Evolutionary conservation across 225 moss, liverwort and hornwort species (phyloP), one percentile per base, ranked within the genome.

Genomic region (Physcomitrium patens): DNA sequence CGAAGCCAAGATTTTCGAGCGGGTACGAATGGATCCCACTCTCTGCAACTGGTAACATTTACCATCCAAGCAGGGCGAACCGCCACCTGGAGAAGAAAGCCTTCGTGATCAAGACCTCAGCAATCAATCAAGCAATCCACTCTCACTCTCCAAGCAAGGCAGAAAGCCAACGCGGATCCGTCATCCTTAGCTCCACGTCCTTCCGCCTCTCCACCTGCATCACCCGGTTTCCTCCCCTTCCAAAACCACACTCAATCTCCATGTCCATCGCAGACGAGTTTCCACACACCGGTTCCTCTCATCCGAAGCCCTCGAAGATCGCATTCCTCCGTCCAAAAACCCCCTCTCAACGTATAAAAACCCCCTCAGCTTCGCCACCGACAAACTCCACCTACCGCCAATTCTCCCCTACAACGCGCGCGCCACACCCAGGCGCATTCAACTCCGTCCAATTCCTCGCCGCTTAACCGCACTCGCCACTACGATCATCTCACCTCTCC

Each of bases 211-310:
- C 65, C 74, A 65, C 74, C 67, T 73, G 51, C 72, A n/a, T 58
- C 72, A 43, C 52, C 60, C 66, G 51, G 31, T 59, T 63, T 44
- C 63, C 45, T 42, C 52, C 10, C 41, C 22, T 41, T 63, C 64
- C 66, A 50, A 26, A 61, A 61, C 60, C 68, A 68, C n/a, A 68
- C 23, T 68, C 52, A 31, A 68, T 47, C 61, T 46, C 61, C 68
- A 68, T 53, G 53, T 79, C 62, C 74, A 73, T 67, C 54, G 55
- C 63, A 70, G 27, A 43, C 52, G 19, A 62, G 45, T 18, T 79
- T 61, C 15, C 53, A 70, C 23, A 24, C 19, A 57, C 44, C 16
- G 6, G 45, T 44, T 23, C 46, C 22, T 59, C 45, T 18, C 27
- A 22, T 16, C 10, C 68, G 1, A 70, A 69, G 49, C 69, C 67